These are phyloP conservation scores for Zoysia matrella DNA, from an alignment of 202 grass and related monocot species.

Conservation along the genomic window DNA sequence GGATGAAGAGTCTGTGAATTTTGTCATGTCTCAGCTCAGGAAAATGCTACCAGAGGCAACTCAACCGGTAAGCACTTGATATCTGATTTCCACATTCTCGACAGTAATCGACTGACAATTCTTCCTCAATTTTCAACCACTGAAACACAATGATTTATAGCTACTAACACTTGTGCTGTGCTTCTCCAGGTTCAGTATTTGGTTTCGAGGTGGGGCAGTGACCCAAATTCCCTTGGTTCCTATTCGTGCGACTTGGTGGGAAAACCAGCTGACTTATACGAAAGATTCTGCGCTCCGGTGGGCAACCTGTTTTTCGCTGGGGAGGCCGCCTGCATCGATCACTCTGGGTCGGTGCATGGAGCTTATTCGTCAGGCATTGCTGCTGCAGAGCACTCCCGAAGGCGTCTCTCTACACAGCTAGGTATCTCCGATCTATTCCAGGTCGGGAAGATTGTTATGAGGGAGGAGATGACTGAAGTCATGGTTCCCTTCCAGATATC, in stretches of 20 bases:
- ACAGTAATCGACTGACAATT: background rate
- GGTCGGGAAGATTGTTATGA: slow-evolving; percentile 63
- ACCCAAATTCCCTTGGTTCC: slow-evolving; percentile 78
- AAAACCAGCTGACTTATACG: slow-evolving; percentile 90
- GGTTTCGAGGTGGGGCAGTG: slow-evolving; percentile 90
- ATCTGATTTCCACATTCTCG: background rate
- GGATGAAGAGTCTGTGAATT: slow-evolving; percentile 71
- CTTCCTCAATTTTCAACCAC: background rate
- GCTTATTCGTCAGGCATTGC: slow-evolving; percentile 52
- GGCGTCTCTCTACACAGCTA: slow-evolving; percentile 64
- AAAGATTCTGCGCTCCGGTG: slow-evolving; percentile 88
- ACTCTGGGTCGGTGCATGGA: slow-evolving; percentile 72
- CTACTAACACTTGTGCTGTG: slow-evolving; percentile 13
- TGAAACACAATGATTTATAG: background rate
- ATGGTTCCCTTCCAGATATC: slow-evolving; percentile 97
- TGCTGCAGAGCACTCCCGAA: slow-evolving; percentile 77
- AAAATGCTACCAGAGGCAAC: slow-evolving; percentile 83
- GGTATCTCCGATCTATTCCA: slow-evolving; percentile 74
- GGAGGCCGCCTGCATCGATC: slow-evolving; percentile 86
- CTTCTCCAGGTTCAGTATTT: slow-evolving; percentile 77
- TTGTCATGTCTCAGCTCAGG: slow-evolving; percentile 83
- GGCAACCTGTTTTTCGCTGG: slow-evolving; percentile 95
- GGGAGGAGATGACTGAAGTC: slow-evolving; percentile 77
- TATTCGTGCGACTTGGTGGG: slow-evolving; percentile 95
- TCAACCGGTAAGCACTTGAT: slow-evolving; percentile 61